phyloP scores from a whole-genome alignment of 352 stramenopile species.

The Phytophthora brassicae region DNA sequence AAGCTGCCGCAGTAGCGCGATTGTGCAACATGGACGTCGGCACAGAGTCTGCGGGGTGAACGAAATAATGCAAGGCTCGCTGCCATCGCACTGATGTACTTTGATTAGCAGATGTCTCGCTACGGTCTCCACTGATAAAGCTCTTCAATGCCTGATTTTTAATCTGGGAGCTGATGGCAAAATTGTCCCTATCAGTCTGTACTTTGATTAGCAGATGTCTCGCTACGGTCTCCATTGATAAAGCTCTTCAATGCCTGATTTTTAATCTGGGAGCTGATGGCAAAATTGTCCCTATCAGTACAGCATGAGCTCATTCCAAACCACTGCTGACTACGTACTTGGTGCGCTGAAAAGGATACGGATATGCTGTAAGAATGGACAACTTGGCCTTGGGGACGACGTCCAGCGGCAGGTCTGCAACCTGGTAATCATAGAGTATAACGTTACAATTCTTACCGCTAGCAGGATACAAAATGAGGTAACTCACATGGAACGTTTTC shows the following conservation, averaged over 20 bases:
- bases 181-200: no score
- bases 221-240: not conserved
- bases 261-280: slow-evolving; percentile 37
- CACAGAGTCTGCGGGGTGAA: slow-evolving; percentile 55
- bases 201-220: slow-evolving; percentile 9
- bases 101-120: slow-evolving; percentile 3
- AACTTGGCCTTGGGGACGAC: slow-evolving; percentile 58
- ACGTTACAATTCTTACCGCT: not conserved
- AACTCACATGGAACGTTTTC: slow-evolving; percentile 27
- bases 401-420: slow-evolving; percentile 53
- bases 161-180: slow-evolving; percentile 30
- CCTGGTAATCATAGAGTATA: slow-evolving; percentile 16
- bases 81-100: slow-evolving; percentile 57
- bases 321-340: slow-evolving; percentile 40
- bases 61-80: slow-evolving; percentile 63
- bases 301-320: not conserved
- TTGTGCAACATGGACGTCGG: slow-evolving; percentile 56
- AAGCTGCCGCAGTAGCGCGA: slow-evolving; percentile 30
- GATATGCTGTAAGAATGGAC: slow-evolving; percentile 60
- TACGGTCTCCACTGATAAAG: slow-evolving; percentile 19
- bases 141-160: slow-evolving; percentile 37
- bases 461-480: not conserved
- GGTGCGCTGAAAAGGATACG: slow-evolving; percentile 60
- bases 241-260: slow-evolving; percentile 40
- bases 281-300: not conserved